Conservation (phyloP, 345 rosid species). For the Pistacia vera region DNA sequence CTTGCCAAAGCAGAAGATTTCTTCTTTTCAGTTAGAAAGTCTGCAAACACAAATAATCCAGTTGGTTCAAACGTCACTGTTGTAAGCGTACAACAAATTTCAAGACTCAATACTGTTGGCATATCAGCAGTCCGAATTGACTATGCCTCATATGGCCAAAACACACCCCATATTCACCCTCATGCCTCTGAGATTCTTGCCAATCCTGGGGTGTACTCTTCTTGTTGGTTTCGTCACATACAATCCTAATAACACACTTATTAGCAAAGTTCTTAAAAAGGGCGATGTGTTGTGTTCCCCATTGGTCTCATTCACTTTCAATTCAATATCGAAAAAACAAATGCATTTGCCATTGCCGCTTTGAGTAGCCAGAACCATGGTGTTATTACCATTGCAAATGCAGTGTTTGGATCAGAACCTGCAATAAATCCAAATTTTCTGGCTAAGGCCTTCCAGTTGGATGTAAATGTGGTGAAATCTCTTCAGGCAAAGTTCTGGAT, state of each 20-base stretch:
- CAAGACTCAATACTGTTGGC: constrained; percentile 43
- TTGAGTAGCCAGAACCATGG: constrained; percentile 35
- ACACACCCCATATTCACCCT: constrained; percentile 49
- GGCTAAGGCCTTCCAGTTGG: constrained; percentile 44
- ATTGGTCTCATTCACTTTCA: constrained; percentile 29
- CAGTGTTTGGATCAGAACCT: constrained; percentile 20
- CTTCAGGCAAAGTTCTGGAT: constrained; percentile 31
- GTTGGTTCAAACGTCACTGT: constrained; percentile 24
- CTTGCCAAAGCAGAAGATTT: constrained; percentile 25
- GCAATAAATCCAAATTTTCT: constrained; percentile 24
- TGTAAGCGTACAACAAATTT: constrained; percentile 26
- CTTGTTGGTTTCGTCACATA: constrained; percentile 48
- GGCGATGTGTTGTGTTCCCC: constrained; percentile 45
- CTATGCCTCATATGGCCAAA: constrained; percentile 28
- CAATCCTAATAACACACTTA: constrained; percentile 31
- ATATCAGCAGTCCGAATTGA: constrained; percentile 31
- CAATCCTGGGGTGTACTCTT: constrained; percentile 31
- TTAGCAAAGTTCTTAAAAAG: constrained; percentile 27
- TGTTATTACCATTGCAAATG: constrained; percentile 21
- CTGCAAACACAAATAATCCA: constrained; percentile 22
- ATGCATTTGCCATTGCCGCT: constrained; percentile 20
- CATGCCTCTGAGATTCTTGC: constrained; percentile 40
- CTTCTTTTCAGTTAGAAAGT: constrained; percentile 22
- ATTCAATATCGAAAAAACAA: constrained; percentile 31
- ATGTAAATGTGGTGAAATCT: constrained; percentile 19